phyloP scores from a whole-genome alignment of 179 eudicot species.

The Vitellaria paradoxa region DNA sequence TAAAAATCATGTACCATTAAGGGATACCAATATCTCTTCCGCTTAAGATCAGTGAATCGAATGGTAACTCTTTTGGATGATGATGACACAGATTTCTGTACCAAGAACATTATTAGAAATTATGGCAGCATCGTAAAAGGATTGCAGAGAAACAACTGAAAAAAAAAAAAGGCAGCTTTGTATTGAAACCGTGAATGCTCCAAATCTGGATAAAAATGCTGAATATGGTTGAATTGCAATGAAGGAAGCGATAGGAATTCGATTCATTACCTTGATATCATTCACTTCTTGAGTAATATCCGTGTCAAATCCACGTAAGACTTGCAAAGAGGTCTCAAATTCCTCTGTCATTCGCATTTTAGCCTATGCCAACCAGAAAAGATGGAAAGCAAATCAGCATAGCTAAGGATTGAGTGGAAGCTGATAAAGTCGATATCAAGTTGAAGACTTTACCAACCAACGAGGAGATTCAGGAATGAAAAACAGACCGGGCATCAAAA shows the following conservation, averaged over 20 bases:
- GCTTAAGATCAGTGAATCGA: slow-evolving; percentile 53
- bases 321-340: slow-evolving; percentile 88
- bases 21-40: slow-evolving; percentile 75
- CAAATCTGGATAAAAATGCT: background rate
- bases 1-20: slow-evolving; percentile 61
- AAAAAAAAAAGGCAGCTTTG: background rate
- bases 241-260: background rate
- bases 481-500: slow-evolving; percentile 88
- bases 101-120: slow-evolving; percentile 8
- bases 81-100: slow-evolving; percentile 76
- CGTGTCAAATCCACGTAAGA: slow-evolving; percentile 78
- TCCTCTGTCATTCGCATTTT: slow-evolving; percentile 86
- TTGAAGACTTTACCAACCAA: slow-evolving; percentile 70
- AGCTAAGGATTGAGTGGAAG: slow-evolving; percentile 1
- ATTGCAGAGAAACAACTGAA: background rate
- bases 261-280: slow-evolving; percentile 74
- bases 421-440: slow-evolving; percentile 8
- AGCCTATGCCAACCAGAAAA: slow-evolving; percentile 41
- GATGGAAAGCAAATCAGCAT: slow-evolving; percentile 2
- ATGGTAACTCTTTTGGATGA: slow-evolving; percentile 58
- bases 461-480: slow-evolving; percentile 97
- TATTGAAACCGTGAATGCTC: background rate
- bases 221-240: background rate
- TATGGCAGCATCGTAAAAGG: background rate
- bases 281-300: slow-evolving; percentile 77